Base-by-base conservation (phyloP, 2,329 filamentous ascomycete genomes). In the Xylariales sp. region DNA sequence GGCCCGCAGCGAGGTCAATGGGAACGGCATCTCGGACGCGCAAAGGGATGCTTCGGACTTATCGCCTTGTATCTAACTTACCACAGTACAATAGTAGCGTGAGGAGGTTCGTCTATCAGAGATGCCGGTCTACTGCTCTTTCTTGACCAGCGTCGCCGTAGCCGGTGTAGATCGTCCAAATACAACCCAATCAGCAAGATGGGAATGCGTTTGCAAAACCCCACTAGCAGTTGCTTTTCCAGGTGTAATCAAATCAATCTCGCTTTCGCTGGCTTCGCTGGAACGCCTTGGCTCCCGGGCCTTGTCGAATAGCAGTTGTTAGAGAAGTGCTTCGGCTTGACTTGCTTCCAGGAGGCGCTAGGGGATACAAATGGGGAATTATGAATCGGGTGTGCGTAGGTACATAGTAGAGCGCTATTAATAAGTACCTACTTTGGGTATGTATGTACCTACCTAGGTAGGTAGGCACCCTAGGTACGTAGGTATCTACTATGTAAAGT, bases 261-360 rank as follows among this genome's bases (percentile, higher is more conserved):
- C n/a, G n/a, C n/a, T n/a, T n/a, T n/a, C n/a, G n/a, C n/a, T n/a
- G n/a, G n/a, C n/a, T n/a, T n/a, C n/a, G n/a, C n/a, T n/a, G n/a
- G n/a, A n/a, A n/a, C n/a, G n/a, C n/a, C n/a, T n/a, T 42, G 35
- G 40, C 47, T 54, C 52, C 49, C 52, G 56, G 50, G 47, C 51
- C 53, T 51, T 51, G 47, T 51, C 50, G 49, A 52, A 46, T 51
- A 46, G 49, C 45, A 53, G 7, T 47, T 61, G 61, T 62, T 46
- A 59, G 59, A 62, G 61, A 57, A 53, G 43, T 62, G 59, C 59
- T 56, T 64, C 61, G 61, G 61, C 57, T 63, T 60, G 47, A 58
- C 48, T 58, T 63, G 58, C 60, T 55, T 45, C 49, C 49, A 49
- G 51, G 45, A 47, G 44, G 38, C 48, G 47, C 51, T 51, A 46